Conservation (phyloP, 2,329 filamentous ascomycete species). For the Phialocephala sp. region DNA sequence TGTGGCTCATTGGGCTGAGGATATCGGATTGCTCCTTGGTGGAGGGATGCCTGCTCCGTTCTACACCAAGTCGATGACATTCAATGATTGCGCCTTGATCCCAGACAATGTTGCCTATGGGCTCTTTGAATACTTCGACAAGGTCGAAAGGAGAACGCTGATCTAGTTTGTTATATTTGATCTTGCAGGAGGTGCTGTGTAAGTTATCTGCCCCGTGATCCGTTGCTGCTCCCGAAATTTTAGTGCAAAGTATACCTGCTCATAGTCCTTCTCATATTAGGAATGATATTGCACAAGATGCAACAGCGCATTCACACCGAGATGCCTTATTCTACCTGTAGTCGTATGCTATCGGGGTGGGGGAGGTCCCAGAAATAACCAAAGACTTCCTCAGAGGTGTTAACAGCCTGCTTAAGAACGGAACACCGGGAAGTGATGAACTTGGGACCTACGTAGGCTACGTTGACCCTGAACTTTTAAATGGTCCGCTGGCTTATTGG, state of each 20-base stretch:
- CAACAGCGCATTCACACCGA: slow-evolving; percentile 67
- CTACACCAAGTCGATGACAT: slow-evolving; percentile 25
- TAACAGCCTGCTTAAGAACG: slow-evolving; percentile 49
- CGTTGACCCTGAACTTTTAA: slow-evolving; percentile 53
- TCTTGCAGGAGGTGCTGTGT: slow-evolving; percentile 62
- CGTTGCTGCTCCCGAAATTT: no score
- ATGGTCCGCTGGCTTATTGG: slow-evolving; percentile 43
- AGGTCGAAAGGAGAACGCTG: slow-evolving; percentile 54
- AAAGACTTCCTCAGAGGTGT: slow-evolving; percentile 58
- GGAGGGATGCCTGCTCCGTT: slow-evolving; percentile 24
- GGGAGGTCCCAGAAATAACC: slow-evolving; percentile 52
- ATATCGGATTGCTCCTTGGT: slow-evolving; percentile 47
- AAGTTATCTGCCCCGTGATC: background rate
- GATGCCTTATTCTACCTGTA: slow-evolving; percentile 66
- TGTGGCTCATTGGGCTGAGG: slow-evolving; percentile 58
- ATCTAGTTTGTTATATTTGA: slow-evolving; percentile 69
- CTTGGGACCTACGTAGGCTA: slow-evolving; percentile 66
- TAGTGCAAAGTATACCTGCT: no score
- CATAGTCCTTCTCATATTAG: no score
- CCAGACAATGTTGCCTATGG: slow-evolving; percentile 50
- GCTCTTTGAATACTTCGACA: slow-evolving; percentile 60
- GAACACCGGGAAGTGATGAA: slow-evolving; percentile 46
- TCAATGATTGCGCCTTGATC: slow-evolving; percentile 45
- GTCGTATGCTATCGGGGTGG: slow-evolving; percentile 45
- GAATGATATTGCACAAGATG: slow-evolving; percentile 58